Evolutionary conservation across 257 asterid species (phyloP).

Genomic region (Penstemon barbatus): DNA sequence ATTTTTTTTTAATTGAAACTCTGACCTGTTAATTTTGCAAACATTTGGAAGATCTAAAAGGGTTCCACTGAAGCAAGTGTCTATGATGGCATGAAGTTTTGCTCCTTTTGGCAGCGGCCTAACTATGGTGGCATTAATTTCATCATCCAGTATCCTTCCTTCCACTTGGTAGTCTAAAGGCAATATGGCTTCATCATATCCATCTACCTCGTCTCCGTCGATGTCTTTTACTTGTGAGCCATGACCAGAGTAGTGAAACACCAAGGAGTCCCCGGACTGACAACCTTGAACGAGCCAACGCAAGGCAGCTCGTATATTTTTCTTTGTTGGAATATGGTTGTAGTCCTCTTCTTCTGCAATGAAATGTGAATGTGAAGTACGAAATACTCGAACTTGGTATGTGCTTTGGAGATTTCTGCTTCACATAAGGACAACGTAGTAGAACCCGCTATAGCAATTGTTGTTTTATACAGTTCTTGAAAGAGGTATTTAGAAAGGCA

Average conservation of each 20-base stretch:
- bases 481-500: no score
- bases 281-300: conserved; percentile 76
- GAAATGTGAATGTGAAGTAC: conserved; percentile 2
- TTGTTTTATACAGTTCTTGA: no score
- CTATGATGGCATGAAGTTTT: conserved; percentile 75
- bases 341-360: conserved; percentile 60
- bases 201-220: conserved; percentile 80
- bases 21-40: conserved; percentile 69
- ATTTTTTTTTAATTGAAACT: not conserved
- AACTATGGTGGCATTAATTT: conserved; percentile 66
- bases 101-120: conserved; percentile 79
- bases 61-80: conserved; percentile 89
- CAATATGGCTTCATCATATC: conserved; percentile 66
- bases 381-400: not conserved
- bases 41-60: conserved; percentile 61
- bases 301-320: conserved; percentile 60
- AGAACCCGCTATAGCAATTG: not conserved
- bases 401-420: conserved; percentile 5
- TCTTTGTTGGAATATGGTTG: conserved; percentile 62
- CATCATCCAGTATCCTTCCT: conserved; percentile 83
- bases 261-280: conserved; percentile 74
- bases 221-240: conserved; percentile 62
- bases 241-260: conserved; percentile 86
- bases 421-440: not conserved
- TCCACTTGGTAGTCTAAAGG: conserved; percentile 75